phyloP scores from a whole-genome alignment of 2,329 filamentous ascomycete genomes.

The Davidsoniella neocaledoniae region DNA sequence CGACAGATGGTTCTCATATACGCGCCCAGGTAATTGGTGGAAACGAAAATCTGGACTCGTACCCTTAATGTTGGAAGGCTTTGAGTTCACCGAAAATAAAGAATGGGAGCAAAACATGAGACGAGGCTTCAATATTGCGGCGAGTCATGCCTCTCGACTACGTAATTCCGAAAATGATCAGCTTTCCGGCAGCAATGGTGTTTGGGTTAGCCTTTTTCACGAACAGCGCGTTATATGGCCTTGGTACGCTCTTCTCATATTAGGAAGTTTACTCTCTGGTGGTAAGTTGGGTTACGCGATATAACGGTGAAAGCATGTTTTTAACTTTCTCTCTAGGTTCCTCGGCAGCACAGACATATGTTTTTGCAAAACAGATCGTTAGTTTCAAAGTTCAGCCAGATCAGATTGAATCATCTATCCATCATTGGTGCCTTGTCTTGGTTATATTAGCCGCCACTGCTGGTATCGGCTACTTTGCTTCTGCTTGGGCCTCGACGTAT shows the following conservation, averaged over 20 bases:
- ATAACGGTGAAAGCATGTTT: background rate
- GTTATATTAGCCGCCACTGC: constrained; percentile 16
- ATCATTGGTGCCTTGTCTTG: constrained; percentile 21
- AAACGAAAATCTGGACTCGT: constrained; percentile 10
- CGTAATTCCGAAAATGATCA: background rate
- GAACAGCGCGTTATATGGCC: constrained; percentile 11
- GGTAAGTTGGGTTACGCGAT: constrained; percentile 8
- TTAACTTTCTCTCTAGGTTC: background rate
- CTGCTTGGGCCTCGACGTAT: constrained; percentile 16
- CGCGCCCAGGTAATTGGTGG: constrained; percentile 9
- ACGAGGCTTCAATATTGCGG: constrained; percentile 7
- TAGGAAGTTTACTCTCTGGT: constrained; percentile 11
- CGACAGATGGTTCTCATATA: too few relatives aligned
- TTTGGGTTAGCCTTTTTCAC: constrained; percentile 9
- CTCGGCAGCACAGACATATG: constrained; percentile 12
- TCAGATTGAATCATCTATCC: constrained; percentile 2
- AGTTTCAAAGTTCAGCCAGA: constrained; percentile 7
- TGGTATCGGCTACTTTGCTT: constrained; percentile 16
- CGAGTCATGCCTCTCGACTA: background rate
- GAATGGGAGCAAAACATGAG: constrained; percentile 10
- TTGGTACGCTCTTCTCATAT: constrained; percentile 11
- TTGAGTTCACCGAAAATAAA: constrained; percentile 7
- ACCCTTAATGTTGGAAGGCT: constrained; percentile 7
- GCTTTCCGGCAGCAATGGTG: constrained; percentile 3
- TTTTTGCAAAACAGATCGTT: constrained; percentile 13